Evolutionary conservation across 768 basidiomycete genomes (phyloP).

Genomic region (Boletellus ananiceps): DNA sequence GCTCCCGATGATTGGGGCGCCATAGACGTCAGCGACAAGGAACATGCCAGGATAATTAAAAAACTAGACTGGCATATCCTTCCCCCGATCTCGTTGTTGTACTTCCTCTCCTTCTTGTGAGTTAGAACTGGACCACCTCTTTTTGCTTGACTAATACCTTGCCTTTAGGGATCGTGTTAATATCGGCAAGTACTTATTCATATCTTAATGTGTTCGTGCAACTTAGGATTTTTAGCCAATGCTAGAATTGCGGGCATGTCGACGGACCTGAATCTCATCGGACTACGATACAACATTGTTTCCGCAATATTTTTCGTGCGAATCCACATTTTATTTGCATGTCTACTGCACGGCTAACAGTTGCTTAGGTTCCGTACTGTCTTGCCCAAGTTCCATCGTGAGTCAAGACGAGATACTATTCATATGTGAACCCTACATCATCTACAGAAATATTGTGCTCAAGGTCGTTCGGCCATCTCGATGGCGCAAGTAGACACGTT

Average conservation of each 20-base stretch:
- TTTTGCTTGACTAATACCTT: background rate
- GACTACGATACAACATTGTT: conserved; percentile 35
- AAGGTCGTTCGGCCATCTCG: conserved; percentile 32
- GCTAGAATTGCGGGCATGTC: conserved; percentile 45
- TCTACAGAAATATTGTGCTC: conserved; percentile 34
- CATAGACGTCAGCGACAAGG: background rate
- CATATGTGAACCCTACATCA: background rate
- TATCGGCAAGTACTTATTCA: conserved; percentile 32
- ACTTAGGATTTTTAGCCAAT: conserved; percentile 31
- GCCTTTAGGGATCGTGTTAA: conserved; percentile 40
- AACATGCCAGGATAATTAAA: conserved; percentile 23
- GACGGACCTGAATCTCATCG: conserved; percentile 32
- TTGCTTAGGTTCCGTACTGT: conserved; percentile 31
- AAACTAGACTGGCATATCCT: conserved; percentile 40
- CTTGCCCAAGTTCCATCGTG: conserved; percentile 39
- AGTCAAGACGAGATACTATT: conserved; percentile 6
- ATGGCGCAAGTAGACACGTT: conserved; percentile 24
- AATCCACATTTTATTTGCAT: background rate
- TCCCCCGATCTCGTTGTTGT: conserved; percentile 38
- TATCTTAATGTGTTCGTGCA: background rate
- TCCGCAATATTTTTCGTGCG: conserved; percentile 38
- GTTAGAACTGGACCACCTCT: conserved; percentile 5
- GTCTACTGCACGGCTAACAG: background rate
- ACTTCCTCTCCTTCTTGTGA: conserved; percentile 40
- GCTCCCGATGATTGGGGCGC: background rate